Base-by-base conservation (phyloP, 768 basidiomycete species). In the Albatrellus ellisii region DNA sequence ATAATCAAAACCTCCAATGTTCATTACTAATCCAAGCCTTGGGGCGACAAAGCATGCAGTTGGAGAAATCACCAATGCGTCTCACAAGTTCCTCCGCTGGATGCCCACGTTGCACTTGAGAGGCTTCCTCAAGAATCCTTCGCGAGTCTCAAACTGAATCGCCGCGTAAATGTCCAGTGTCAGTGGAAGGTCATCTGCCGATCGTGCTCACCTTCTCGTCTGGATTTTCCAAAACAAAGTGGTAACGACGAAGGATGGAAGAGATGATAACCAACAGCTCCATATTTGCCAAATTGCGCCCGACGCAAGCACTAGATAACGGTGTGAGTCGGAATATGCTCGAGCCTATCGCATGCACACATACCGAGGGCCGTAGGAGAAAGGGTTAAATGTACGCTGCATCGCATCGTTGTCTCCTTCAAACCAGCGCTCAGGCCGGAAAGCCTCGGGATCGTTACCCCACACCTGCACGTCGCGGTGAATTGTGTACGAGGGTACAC, bases 71-170 rank as follows among this genome's bases (percentile, higher is more conserved):
- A n/a, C n/a, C n/a, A n/a, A n/a, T n/a, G n/a, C n/a, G 10, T 21
- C 35, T 36, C 35, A 54, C 9, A 48, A 27, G n/a, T 74, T 69
- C 43, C 85, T 68, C 35, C 77, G 71, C 57, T 68, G 76, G 53
- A 90, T 70, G 18, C 86, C 84, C 33, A 90, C 77, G 41, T 56
- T 62, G 54, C 86, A 89, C 15, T 60, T 64, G 24, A 83, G 59
- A 0, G 88, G 88, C 64, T 91, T 92, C 50, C 89, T 67, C 47
- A 92, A 63, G 64, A 94, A 92, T 2, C 90, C 90, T 62, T 94
- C 89, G 12, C 75, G 65, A 1, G 79, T 87, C 27, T 73, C 66
- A 41, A 91, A 62, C 79, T 87, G 52, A 10, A 5, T 18, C 7
- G 6, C 25, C 29, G 29, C 29, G 29, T 31, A 17, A 7, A 7